phyloP scores from a whole-genome alignment of 2,329 filamentous ascomycete species.

The Calonectria ilicicola region DNA sequence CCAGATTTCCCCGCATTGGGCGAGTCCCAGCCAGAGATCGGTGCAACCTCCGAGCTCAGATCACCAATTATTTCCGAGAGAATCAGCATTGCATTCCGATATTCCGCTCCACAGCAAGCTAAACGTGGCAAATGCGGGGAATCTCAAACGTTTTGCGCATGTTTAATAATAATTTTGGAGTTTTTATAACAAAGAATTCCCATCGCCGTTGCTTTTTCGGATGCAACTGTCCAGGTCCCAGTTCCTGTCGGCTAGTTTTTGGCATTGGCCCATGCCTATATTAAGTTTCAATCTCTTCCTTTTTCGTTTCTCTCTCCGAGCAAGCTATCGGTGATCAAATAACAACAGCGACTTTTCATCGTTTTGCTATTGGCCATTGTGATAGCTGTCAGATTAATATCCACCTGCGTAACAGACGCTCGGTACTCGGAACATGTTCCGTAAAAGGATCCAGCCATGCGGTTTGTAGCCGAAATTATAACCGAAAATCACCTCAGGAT shows the following conservation, averaged over 20 bases:
- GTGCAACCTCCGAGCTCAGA: background rate
- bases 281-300: background rate
- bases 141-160: background rate
- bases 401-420: background rate
- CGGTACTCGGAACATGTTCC: background rate
- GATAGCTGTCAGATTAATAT: background rate
- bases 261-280: background rate
- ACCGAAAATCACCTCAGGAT: background rate
- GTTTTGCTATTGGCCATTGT: background rate
- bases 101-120: background rate
- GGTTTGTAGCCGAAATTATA: background rate
- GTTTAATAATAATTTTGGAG: background rate
- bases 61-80: background rate
- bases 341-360: background rate
- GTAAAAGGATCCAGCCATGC: background rate
- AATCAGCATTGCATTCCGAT: background rate
- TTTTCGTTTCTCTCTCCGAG: background rate
- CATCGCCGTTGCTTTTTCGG: background rate
- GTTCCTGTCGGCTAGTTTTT: background rate
- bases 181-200: background rate
- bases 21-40: background rate
- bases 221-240: background rate
- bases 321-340: background rate
- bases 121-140: background rate
- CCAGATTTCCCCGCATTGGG: conserved; percentile 19